A percentile compares a stretch with the other conserved stretches of the same genome.
phyloP scores from a whole-genome alignment of 441 rosid genomes.

The Arabidopsis lyrata region DNA sequence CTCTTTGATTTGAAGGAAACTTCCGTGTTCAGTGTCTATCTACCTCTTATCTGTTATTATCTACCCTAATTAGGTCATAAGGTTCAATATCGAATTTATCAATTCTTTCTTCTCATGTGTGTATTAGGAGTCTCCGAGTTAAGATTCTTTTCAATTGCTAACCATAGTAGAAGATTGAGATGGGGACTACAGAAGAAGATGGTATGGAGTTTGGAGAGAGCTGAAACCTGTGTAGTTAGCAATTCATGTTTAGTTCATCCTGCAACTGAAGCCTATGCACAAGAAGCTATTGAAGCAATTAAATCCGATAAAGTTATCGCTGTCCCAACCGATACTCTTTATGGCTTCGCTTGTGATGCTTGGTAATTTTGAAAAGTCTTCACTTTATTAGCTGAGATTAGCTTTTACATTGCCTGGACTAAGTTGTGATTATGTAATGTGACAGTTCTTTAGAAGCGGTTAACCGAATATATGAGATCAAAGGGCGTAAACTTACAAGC shows the following conservation, averaged over 20 bases:
- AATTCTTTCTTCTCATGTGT: constrained; percentile 12
- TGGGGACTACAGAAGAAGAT: constrained; percentile 51
- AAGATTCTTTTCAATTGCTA: constrained; percentile 48
- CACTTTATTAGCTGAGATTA: background rate
- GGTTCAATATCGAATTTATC: background rate
- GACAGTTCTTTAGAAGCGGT: constrained; percentile 79
- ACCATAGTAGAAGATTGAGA: constrained; percentile 46
- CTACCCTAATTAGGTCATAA: background rate
- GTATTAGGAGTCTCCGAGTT: constrained; percentile 53
- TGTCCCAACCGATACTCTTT: constrained; percentile 91
- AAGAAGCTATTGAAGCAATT: constrained; percentile 75
- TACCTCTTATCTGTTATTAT: background rate
- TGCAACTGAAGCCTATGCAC: constrained; percentile 60
- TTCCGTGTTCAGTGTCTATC: background rate
- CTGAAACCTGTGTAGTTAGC: constrained; percentile 44
- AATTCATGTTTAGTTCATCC: constrained; percentile 59
- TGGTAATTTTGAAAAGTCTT: constrained; percentile 57
- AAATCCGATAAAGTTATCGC: constrained; percentile 83
- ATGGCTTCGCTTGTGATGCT: constrained; percentile 97
- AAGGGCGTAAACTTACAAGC: constrained; percentile 84
- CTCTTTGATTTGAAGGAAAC: constrained; percentile 24
- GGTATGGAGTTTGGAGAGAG: constrained; percentile 54
- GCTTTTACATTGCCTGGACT: constrained; percentile 14
- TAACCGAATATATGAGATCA: constrained; percentile 83
- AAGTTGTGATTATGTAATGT: constrained; percentile 2